Evolutionary conservation across 1,139 yeast genomes (phyloP).

Genomic region (Lodderomyces oxycetoniae): DNA sequence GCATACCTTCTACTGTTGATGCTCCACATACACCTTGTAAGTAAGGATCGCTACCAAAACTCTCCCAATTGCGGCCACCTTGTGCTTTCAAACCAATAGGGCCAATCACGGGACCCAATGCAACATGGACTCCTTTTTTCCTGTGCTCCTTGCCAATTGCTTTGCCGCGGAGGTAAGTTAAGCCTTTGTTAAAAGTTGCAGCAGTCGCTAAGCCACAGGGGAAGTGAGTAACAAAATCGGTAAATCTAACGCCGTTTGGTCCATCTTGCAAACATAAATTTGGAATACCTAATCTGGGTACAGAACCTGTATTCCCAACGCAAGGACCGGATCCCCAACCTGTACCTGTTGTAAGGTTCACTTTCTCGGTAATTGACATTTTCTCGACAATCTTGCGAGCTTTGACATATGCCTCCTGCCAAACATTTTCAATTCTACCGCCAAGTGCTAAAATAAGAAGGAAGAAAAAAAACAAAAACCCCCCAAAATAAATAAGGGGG

Average conservation of each 20-base stretch:
- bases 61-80: conserved; percentile 66
- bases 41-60: conserved; percentile 62
- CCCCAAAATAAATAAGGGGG: not conserved
- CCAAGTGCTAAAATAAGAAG: conserved; percentile 29
- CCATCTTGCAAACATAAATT: conserved; percentile 64
- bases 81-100: conserved; percentile 62
- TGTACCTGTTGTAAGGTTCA: conserved; percentile 61
- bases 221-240: conserved; percentile 54
- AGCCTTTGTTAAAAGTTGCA: conserved; percentile 51
- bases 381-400: conserved; percentile 50
- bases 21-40: conserved; percentile 55
- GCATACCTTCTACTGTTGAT: conserved; percentile 52
- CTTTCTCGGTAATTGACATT: conserved; percentile 56
- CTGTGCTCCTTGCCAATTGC: conserved; percentile 56
- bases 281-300: conserved; percentile 53
- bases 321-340: conserved; percentile 65
- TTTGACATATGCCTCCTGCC: conserved; percentile 55
- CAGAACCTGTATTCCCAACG: conserved; percentile 59
- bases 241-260: conserved; percentile 56
- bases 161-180: conserved; percentile 49
- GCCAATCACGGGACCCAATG: conserved; percentile 59
- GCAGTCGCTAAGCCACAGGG: conserved; percentile 61
- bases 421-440: conserved; percentile 41
- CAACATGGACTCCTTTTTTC: conserved; percentile 55
- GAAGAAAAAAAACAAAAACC: not conserved